These are phyloP conservation scores for Quercus tomentella DNA, from an alignment of 331 rosid genomes.

Conservation along the genomic window DNA sequence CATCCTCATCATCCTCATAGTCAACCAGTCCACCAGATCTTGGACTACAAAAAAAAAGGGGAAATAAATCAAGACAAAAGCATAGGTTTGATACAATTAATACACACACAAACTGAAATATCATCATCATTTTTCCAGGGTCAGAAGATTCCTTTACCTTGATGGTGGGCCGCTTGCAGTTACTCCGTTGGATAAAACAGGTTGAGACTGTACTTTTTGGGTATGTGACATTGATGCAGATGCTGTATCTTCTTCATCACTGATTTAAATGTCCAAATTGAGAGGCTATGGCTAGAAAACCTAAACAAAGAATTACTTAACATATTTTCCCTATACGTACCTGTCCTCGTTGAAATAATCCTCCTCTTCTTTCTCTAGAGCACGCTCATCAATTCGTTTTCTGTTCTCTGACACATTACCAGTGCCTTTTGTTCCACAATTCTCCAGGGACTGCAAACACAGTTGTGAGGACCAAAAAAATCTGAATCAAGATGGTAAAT, in stretches of 20 bases:
- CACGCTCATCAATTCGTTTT: slow-evolving; percentile 82
- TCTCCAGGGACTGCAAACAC: slow-evolving; percentile 68
- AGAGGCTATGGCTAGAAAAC: slow-evolving; percentile 7
- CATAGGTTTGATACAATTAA: neutral
- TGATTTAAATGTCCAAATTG: slow-evolving; percentile 25
- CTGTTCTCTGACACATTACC: slow-evolving; percentile 54
- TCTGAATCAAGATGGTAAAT: neutral
- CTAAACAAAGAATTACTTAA: neutral
- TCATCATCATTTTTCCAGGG: neutral
- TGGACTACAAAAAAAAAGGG: slow-evolving; percentile 36
- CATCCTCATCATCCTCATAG: slow-evolving; percentile 93
- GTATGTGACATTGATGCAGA: slow-evolving; percentile 48
- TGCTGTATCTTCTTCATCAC: slow-evolving; percentile 87
- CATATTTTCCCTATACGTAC: slow-evolving; percentile 26
- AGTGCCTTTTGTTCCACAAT: slow-evolving; percentile 52
- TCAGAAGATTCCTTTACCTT: slow-evolving; percentile 40
- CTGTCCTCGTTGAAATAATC: slow-evolving; percentile 90
- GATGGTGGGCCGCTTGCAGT: slow-evolving; percentile 45
- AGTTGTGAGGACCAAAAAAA: slow-evolving; percentile 12
- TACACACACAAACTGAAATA: neutral
- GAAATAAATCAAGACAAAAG: neutral
- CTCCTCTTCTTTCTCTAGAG: slow-evolving; percentile 88
- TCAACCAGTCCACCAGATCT: slow-evolving; percentile 85
- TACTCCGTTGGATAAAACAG: slow-evolving; percentile 65
- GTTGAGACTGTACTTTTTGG: slow-evolving; percentile 49